Base-by-base conservation (phyloP, 2,329 filamentous ascomycete species). In the Bipolaris bicolor region DNA sequence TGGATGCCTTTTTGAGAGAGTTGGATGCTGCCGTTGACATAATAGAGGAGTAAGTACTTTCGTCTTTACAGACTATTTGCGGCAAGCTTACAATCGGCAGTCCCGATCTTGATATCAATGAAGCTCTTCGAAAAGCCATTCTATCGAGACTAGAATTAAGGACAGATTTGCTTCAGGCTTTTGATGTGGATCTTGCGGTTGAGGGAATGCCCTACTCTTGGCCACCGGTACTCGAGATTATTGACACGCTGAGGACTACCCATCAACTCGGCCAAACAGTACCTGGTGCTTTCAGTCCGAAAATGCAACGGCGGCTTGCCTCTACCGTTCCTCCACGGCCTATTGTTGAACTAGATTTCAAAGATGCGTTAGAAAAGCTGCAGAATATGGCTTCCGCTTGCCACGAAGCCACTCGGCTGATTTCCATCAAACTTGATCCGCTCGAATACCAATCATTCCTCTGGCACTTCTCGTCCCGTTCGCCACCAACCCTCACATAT, bases 271-370 rank as follows among this genome's bases (percentile, higher is more conserved):
- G 86, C 0, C 86, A 82, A 49, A 76, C 85, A 0, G 86, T 96
- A 0, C 84, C 88, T 0, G 87, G 88, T n/a, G 87, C 93, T 0
- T 98, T 97, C 74, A 97, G 92, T 67, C 86, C 87, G 22, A 96
- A 97, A 72, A 84, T 98, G 36, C 95, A 99, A 72, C 86, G 93
- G n/a, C 90, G 90, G 61, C 82, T 99, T 31, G 93, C 95, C 0
- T 97, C 92, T 65, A 97, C 92, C 0, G 93, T 97, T 68, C 95
- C 95, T 3, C 95, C 95, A 7, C 86, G 94, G 7, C 93, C 94
- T 0, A 94, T 97, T 66, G 90, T 97, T 10, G 84, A 91, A 51
- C 80, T 93, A 2, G 86, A 84, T 24, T 89, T 91, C 65, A 84
- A 88, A 13, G 88, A 91, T 67, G 90, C 92, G 0, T 84, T 89